A percentile compares a stretch with the other conserved stretches of the same genome.
Conservation (phyloP, 1,139 yeast genomes). For the Blastobotrys buckinghamii region DNA sequence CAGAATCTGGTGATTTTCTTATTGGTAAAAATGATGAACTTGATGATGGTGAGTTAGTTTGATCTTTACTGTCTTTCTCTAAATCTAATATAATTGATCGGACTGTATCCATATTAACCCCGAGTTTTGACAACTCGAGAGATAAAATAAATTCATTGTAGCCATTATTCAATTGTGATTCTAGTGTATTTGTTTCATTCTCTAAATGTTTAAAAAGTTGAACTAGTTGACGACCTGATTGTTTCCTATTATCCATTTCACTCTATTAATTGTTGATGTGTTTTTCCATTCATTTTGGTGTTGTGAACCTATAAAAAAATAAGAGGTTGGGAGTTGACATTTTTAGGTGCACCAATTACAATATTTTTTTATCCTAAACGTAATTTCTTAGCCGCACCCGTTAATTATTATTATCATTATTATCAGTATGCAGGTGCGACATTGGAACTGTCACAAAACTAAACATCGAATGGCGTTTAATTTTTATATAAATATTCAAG, state of each 20-base stretch:
- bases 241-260: background rate
- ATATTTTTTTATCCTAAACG: too few relatives aligned
- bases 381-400: too few relatives aligned
- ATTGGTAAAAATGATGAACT: background rate
- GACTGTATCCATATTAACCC: constrained; percentile 23
- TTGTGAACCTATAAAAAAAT: background rate
- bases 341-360: too few relatives aligned
- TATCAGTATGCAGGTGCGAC: too few relatives aligned
- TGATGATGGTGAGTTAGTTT: background rate
- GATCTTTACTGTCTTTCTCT: background rate
- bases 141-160: constrained; percentile 20
- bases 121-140: constrained; percentile 21
- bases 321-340: too few relatives aligned
- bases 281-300: background rate
- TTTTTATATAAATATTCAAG: too few relatives aligned
- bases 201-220: constrained; percentile 11
- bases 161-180: background rate
- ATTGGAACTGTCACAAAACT: too few relatives aligned
- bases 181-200: constrained; percentile 7
- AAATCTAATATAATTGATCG: constrained; percentile 21
- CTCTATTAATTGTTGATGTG: too few relatives aligned
- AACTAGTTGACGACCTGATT: constrained; percentile 6
- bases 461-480: too few relatives aligned
- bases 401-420: too few relatives aligned
- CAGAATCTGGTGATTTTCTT: constrained; percentile 4